These are phyloP conservation scores for Penicillium sp. DNA, from an alignment of 2,329 filamentous ascomycete genomes.

Conservation along the genomic window DNA sequence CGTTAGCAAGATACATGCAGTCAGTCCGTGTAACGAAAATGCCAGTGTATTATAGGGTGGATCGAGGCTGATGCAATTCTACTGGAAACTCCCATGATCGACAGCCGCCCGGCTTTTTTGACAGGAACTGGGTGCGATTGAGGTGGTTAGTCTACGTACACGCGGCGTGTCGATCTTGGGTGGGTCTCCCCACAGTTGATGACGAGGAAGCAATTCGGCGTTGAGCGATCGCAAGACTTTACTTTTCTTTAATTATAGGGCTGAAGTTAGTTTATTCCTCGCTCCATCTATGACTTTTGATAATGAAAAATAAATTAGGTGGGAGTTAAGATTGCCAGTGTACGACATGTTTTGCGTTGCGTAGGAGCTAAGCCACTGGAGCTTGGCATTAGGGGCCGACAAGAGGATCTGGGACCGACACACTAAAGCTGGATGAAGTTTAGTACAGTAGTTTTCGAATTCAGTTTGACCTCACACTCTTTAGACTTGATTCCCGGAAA, in stretches of 20 bases:
- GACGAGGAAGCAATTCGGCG: neutral
- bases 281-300: neutral
- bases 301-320: too few species aligned
- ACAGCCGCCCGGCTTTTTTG: neutral
- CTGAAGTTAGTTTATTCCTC: too few species aligned
- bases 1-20: neutral
- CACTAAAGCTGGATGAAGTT: neutral
- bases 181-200: conserved; percentile 1
- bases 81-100: neutral
- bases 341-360: too few species aligned
- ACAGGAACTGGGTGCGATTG: neutral
- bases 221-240: neutral
- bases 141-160: neutral
- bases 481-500: too few species aligned
- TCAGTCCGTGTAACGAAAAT: neutral
- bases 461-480: too few species aligned
- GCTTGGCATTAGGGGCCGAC: too few species aligned
- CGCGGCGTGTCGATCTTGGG: neutral
- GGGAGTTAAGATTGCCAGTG: too few species aligned
- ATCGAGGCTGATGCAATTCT: neutral
- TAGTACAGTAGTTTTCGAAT: too few species aligned
- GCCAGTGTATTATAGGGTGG: neutral
- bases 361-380: too few species aligned
- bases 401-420: neutral
- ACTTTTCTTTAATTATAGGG: neutral